Evolutionary conservation across 2,329 filamentous ascomycete genomes (phyloP), one percentile per base, ranked within the genome.

Genomic region (Hyphodiscus sp.): DNA sequence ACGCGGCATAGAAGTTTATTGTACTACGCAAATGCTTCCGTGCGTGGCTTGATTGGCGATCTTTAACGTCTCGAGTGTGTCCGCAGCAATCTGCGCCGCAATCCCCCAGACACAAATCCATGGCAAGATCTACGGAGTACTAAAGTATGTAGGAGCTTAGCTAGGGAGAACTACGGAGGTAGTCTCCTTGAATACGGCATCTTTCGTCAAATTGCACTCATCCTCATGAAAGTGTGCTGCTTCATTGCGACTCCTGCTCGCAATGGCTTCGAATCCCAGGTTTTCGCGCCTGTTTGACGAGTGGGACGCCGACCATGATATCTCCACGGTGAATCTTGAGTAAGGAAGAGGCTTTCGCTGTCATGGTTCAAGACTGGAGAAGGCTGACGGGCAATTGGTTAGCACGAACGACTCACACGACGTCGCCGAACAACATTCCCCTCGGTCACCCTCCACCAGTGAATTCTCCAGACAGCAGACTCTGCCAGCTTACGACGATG

Each of bases 281-380:
- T 50, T 55, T 29, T 55, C 50, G n/a, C 49, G 53, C 18, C 29
- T 53, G 10, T 55, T 55, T 53, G 50, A 55, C 23, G 33, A 43
- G 29, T 53, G 53, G 53, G 53, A 55, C 11, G 29, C 52, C 26
- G 15, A 53, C 49, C 20, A 30, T 10, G 53, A 53, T 26, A 41
- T 53, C 11, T 41, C 13, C 29, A 42, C 52, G 50, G n/a, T 52
- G 11, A 45, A 55, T 6, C 20, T 52, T 29, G 50, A 48, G 44
- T 54, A 47, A 45, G 44, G 23, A n/a, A 26, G 23, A 26, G 8
- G 3, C 23, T 26, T 4, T 26, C 23, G 33, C 41, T 45, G 10
- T 19, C 38, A 44, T 41, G 23, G 26, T 30, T 29, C 42, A n/a
- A 16, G 19, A 38, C 16, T 38, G 43, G 19, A 45, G 1, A 20